Conservation (phyloP, 257 asterid species). For the Solanum tacnaense region DNA sequence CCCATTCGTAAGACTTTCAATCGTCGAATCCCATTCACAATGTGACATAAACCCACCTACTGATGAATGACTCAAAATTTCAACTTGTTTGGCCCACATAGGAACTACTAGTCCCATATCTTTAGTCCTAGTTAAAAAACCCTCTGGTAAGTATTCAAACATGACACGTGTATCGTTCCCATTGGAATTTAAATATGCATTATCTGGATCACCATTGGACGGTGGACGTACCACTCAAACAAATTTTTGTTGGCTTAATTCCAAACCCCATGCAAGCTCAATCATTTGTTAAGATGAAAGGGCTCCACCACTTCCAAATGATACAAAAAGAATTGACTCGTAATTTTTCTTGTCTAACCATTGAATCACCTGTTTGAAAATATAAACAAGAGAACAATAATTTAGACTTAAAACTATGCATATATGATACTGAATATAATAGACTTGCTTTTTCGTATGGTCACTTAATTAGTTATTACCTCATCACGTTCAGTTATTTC, state of each 20-base stretch:
- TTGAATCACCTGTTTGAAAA: neutral
- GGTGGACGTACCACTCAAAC: neutral
- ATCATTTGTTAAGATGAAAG: neutral
- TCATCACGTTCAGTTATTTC: neutral
- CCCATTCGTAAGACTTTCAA: neutral
- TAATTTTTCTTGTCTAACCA: neutral
- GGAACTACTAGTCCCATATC: neutral
- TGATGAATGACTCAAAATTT: neutral
- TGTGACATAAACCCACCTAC: neutral
- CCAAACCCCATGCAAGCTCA: slow-evolving; percentile 5
- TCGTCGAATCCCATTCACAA: neutral
- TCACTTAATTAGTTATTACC: neutral
- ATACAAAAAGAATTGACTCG: neutral
- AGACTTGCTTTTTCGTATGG: too few relatives aligned
- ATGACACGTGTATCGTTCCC: neutral
- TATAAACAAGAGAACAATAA: too few relatives aligned
- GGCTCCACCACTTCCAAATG: slow-evolving; percentile 3
- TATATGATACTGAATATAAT: too few relatives aligned
- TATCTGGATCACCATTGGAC: neutral
- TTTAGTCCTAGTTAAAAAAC: neutral
- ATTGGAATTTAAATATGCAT: neutral
- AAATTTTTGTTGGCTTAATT: neutral
- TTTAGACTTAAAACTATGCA: too few relatives aligned
- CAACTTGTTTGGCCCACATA: neutral
- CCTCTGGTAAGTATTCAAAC: neutral